Evolutionary conservation across 305 asterid species (phyloP), one percentile per base, ranked within the genome.

Genomic region (Rubia peregrina): DNA sequence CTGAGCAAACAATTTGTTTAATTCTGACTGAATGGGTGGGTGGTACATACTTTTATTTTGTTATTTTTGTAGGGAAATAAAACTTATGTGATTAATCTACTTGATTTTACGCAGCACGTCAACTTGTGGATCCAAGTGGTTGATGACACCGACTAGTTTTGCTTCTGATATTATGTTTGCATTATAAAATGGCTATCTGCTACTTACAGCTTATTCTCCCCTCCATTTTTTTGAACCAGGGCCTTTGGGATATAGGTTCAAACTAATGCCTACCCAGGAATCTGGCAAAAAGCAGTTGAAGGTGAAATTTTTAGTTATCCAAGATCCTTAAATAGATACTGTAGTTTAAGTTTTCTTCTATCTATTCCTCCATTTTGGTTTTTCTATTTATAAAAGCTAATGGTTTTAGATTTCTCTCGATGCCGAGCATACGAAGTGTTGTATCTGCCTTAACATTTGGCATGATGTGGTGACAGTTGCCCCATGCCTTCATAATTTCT

Each of bases 401-500:
- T 69, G 53, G 53, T 70, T 68, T 68, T 68, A 93, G 96, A 79
- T 94, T 74, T 79, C 59, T 76, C 77, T 94, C n/a, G 95, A 93
- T 78, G 87, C 93, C 24, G 98, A 91, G 70, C 86, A 94, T 80
- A 92, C 93, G 16, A 94, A 91, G 80, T 94, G 98, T 85, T 80
- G 95, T 42, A 89, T 94, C 68, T 94, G 98, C 78, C 81, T 91
- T 60, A 89, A 81, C 66, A 79, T 94, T 79, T 94, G 98, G 98
- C 98, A 94, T 83, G 95, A 91, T 49, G 98, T 91, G 21, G 98
- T 94, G 79, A 91, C 98, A 1, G 89, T 85, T 63, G 97, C 96
- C 7, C 98, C 98, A n/a, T 94, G 98, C 85, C 96, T 91, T 74
- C 98, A 94, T 86, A 94, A 88, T 85, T 94, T 91, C 78, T 94